phyloP scores from a whole-genome alignment of 1,284 basidiomycete genomes.

The Schizopora paradoxa region DNA sequence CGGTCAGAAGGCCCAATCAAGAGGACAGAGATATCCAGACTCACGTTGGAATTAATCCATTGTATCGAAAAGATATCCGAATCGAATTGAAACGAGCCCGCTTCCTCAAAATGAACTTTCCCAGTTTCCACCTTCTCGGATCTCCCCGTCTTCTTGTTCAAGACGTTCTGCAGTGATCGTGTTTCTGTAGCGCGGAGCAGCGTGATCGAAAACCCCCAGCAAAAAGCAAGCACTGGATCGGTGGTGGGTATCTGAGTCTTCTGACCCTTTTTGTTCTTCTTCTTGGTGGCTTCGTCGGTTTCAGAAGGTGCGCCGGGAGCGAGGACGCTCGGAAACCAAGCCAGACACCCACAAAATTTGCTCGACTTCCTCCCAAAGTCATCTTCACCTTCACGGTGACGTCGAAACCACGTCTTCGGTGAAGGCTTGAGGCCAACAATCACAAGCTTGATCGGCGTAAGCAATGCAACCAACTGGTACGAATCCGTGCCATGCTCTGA shows the following conservation, averaged over 20 bases:
- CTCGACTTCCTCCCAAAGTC: constrained; percentile 35
- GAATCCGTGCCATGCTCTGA: constrained; percentile 72
- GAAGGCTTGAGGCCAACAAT: constrained; percentile 90
- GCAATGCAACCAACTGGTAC: constrained; percentile 82
- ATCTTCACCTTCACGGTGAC: constrained; percentile 52
- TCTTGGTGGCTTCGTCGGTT: constrained; percentile 24
- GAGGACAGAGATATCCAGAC: constrained; percentile 32
- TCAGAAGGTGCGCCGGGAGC: constrained; percentile 20
- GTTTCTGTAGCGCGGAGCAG: constrained; percentile 65
- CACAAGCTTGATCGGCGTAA: constrained; percentile 89
- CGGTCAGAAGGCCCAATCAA: constrained; percentile 17
- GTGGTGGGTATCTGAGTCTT: constrained; percentile 23
- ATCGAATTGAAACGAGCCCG: constrained; percentile 48
- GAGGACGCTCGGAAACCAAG: constrained; percentile 71
- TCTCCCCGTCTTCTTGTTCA: constrained; percentile 58
- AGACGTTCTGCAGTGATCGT: constrained; percentile 44
- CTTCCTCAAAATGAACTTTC: constrained; percentile 53
- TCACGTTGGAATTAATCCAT: constrained; percentile 73
- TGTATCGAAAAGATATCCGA: constrained; percentile 61
- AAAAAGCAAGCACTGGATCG: constrained; percentile 72
- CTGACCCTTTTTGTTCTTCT: constrained; percentile 25
- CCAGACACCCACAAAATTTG: constrained; percentile 56
- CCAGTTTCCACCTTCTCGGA: constrained; percentile 54
- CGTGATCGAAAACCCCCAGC: constrained; percentile 70
- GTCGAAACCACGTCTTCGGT: constrained; percentile 90